A percentile compares a stretch with the other conserved stretches of the same genome.
Evolutionary conservation across 1,139 yeast genomes (phyloP).

Genomic region (Blastobotrys raffinosifermentans): DNA sequence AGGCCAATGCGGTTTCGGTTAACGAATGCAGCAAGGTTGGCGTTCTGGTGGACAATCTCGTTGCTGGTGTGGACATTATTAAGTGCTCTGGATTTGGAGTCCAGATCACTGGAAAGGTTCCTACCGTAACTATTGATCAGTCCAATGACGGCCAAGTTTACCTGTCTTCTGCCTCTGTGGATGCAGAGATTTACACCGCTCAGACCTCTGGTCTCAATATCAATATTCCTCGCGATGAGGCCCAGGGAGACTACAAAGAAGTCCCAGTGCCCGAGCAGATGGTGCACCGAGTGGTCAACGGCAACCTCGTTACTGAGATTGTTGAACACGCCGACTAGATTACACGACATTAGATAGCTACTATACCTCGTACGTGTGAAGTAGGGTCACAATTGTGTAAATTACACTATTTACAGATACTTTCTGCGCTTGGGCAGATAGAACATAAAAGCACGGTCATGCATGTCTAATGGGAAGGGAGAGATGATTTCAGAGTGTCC

Average conservation of each 20-base stretch:
- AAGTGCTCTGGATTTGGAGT: constrained; percentile 77
- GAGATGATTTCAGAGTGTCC: constrained; percentile 94
- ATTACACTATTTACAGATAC: constrained; percentile 11
- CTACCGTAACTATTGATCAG: constrained; percentile 82
- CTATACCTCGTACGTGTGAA: no score
- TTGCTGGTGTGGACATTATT: constrained; percentile 84
- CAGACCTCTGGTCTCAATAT: constrained; percentile 80
- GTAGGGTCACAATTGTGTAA: neutral
- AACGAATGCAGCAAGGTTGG: constrained; percentile 69
- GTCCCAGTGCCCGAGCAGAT: constrained; percentile 85
- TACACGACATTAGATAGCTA: neutral
- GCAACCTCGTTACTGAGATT: constrained; percentile 41
- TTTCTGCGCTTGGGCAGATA: constrained; percentile 58
- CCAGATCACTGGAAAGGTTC: constrained; percentile 75
- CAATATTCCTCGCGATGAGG: constrained; percentile 60
- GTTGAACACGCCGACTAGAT: constrained; percentile 54
- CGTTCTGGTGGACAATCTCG: constrained; percentile 73
- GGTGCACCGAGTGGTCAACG: constrained; percentile 50
- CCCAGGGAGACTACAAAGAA: constrained; percentile 62
- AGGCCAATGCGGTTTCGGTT: constrained; percentile 81
- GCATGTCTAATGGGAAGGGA: constrained; percentile 78
- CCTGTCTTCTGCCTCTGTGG: constrained; percentile 63
- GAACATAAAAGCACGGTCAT: constrained; percentile 94
- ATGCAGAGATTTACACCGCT: constrained; percentile 73
- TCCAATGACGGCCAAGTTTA: constrained; percentile 82